Base-by-base conservation (phyloP, 2,329 filamentous ascomycete genomes). In the Trichophyton verrucosum region DNA sequence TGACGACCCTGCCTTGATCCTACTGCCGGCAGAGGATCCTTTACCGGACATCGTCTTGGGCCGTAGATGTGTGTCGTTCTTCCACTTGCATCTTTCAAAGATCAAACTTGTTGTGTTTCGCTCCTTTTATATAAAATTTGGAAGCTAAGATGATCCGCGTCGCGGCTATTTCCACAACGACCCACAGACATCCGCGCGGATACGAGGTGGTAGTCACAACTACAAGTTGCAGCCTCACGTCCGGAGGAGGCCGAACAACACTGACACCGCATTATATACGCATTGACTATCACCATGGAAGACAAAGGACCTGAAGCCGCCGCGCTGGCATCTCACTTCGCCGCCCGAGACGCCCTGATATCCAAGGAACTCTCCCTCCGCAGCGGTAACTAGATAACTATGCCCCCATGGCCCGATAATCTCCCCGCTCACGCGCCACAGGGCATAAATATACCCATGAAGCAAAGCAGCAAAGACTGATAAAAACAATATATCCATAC, bases 321-420 rank as follows among this genome's bases (percentile, higher is more conserved):
- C 8, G 44, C 44, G 44, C 11, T 47, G 44, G 44, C 44, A 47
- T 47, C 49, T 17, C 57, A 59, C 20, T 30, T 38, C 13, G 49
- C 30, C n/a, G 55, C 30, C 38, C 13, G 55, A 13, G 33, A 57
- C 9, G 55, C 22, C 47, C 36, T 64, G 44, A 64, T 65, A 55
- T 49, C 58, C 9, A 36, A 62, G 17, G 64, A 65, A 36, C 61
- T 63, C 17, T 42, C 59, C 40, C 55, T 36, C 17, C 61, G 64
- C 22, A 65, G 63, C 53, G 64, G 64, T 65, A 38, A 38, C 33
- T 38, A 13, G 3, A 36, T 30, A 30, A 30, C 27, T 30, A 30
- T 7, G 27, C 27, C 6, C 60, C 44, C 27, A 8, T 3, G 44
- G 44, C 24, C 40, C 40, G 15, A 7, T 20, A n/a, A 7, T n/a